Evolutionary conservation across 805 yeast species (phyloP), one percentile per base, ranked within the genome.

Genomic region (Isabelozyma pseudorhagii): DNA sequence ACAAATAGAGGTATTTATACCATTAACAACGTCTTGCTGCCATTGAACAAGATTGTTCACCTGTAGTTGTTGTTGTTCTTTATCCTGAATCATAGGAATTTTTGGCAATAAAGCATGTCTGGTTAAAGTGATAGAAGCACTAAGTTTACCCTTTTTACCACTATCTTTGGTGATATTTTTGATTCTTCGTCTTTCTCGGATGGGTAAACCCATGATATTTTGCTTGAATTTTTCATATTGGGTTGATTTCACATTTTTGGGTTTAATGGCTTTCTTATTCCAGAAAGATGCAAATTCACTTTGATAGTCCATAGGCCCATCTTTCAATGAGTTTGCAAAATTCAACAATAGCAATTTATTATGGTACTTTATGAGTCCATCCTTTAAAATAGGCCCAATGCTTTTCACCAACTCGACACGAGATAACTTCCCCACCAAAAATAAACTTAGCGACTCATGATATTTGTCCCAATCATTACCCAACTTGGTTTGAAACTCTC

Each of bases 11-110:
- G 94, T 81, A 56, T 88, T 90, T 48, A 89, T 80, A 3, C 94
- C 96, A 60, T 86, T 91, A 47, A 86, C 79, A 14, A 94, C 89
- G 62, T 94, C 98, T 65, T 92, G 97, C 18, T 96, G 89, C 93
- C 97, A 91, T 57, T 86, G 86, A 29, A 84, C 79, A 34, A 89
- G 79, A 56, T 80, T 81, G 48, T 71, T 73, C 28, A 72, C 77
- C 48, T 71, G 77, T 45, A 67, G 56, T 51, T 67, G 78, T 53
- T 71, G 78, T 52, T 74, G 75, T 47, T 69, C 77, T 50, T 67
- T 71, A 47, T 74, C 81, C 49, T 78, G 79, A 39, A 80, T 83
- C 62, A 85, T 83, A 3, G 99, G 99, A 18, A 93, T 84, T 59
- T 87, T 88, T 1, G 98, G 97, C 45, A 86, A 75, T 61, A 84